phyloP scores from a whole-genome alignment of 2,329 filamentous ascomycete genomes.

The Fusarium newnesense region DNA sequence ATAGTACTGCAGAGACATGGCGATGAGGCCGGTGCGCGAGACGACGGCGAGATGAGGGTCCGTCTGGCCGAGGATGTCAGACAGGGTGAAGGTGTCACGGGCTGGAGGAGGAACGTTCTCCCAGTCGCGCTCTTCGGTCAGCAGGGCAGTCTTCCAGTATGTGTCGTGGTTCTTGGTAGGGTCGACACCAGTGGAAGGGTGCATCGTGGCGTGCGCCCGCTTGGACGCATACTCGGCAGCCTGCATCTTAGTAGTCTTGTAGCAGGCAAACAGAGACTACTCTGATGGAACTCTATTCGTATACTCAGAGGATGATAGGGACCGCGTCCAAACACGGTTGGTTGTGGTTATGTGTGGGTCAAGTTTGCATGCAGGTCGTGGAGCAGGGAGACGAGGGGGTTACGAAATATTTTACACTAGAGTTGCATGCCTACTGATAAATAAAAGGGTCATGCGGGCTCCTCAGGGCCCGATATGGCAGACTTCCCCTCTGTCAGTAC shows the following conservation, averaged over 20 bases:
- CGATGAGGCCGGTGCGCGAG: neutral
- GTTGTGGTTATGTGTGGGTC: neutral
- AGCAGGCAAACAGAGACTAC: neutral
- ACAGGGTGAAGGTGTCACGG: slow-evolving; percentile 4
- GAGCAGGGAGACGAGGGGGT: neutral
- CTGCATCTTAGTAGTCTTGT: neutral
- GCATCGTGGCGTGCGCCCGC: neutral
- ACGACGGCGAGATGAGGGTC: neutral
- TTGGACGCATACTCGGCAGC: neutral
- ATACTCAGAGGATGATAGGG: neutral
- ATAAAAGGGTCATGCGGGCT: rapidly evolving
- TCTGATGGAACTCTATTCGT: neutral
- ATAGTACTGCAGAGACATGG: slow-evolving; percentile 2
- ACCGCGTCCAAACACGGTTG: neutral
- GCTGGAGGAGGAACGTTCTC: neutral
- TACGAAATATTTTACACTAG: neutral
- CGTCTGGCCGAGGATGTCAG: neutral
- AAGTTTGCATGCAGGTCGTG: neutral
- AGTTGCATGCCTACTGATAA: neutral
- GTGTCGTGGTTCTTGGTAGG: neutral
- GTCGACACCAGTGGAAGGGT: neutral
- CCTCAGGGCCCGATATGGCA: rapidly evolving
- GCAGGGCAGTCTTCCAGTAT: neutral
- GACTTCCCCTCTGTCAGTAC: neutral
- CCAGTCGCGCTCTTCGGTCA: neutral